These are phyloP conservation scores for Cystoisospora suis DNA, from an alignment of 169 alveolate genomes.

Conservation along the genomic window DNA sequence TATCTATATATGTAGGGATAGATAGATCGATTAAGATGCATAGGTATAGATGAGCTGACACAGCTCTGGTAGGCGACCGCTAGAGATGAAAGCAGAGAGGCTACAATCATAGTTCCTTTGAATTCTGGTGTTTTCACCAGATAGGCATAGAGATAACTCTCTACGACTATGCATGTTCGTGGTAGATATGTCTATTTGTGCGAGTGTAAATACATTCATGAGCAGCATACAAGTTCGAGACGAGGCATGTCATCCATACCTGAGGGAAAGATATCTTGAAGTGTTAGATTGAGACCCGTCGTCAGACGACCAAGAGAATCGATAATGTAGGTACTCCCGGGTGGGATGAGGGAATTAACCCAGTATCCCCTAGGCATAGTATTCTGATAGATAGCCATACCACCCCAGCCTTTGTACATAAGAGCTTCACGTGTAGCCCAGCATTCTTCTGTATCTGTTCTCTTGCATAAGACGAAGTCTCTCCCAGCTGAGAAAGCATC, in stretches of 20 bases:
- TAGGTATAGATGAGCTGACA: too few species aligned
- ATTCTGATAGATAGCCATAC: not conserved
- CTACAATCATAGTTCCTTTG: too few species aligned
- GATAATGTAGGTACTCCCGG: not conserved
- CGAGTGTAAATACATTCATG: not conserved
- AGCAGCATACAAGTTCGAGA: not conserved
- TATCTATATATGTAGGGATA: too few species aligned
- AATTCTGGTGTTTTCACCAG: too few species aligned
- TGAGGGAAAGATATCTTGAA: not conserved
- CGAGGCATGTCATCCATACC: too few species aligned
- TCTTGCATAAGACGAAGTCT: not conserved
- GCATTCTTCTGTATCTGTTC: not conserved
- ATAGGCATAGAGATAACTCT: too few species aligned
- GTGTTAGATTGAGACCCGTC: not conserved
- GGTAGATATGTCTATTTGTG: not conserved
- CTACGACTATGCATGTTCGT: not conserved
- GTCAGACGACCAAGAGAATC: not conserved
- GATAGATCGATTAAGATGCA: too few species aligned
- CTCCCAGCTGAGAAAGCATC: constrained; percentile 1
- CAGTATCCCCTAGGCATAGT: not conserved
- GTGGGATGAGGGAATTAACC: not conserved
- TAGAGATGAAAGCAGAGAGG: too few species aligned
- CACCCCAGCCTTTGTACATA: constrained; percentile 1
- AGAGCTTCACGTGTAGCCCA: constrained; percentile 38
- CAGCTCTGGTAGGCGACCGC: too few species aligned